Conservation (phyloP, 208 protist species). For the Trypanosoma avium region DNA sequence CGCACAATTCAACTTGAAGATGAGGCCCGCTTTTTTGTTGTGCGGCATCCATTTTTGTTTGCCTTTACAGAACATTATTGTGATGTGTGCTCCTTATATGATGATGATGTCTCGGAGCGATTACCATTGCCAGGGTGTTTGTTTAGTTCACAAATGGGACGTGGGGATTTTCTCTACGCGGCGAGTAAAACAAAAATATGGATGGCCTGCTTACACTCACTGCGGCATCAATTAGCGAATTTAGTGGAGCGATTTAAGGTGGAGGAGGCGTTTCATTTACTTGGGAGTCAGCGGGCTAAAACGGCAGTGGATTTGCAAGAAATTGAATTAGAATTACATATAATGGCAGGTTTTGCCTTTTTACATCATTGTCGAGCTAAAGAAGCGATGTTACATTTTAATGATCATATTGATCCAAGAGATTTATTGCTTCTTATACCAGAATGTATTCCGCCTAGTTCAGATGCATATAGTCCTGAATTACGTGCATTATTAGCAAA, state of each 20-base stretch:
- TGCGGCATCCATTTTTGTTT: conserved; percentile 68
- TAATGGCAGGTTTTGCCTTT: conserved; percentile 67
- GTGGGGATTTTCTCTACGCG: conserved; percentile 48
- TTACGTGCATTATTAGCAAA: conserved; percentile 17
- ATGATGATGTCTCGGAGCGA: conserved; percentile 48
- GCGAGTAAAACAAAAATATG: conserved; percentile 58
- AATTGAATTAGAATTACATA: conserved; percentile 63
- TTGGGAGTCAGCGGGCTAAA: conserved; percentile 37
- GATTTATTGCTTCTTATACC: conserved; percentile 63
- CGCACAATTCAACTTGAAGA: conserved; percentile 35
- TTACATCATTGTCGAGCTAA: conserved; percentile 44
- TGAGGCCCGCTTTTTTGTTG: conserved; percentile 27
- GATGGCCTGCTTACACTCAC: conserved; percentile 49
- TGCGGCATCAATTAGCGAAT: conserved; percentile 61
- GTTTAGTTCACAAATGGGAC: conserved; percentile 43
- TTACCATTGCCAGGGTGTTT: conserved; percentile 53
- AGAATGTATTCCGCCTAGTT: conserved; percentile 56
- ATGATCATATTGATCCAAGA: conserved; percentile 61
- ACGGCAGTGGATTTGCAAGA: conserved; percentile 27
- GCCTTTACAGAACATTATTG: conserved; percentile 65
- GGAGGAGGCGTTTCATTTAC: conserved; percentile 68
- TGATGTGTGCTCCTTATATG: conserved; percentile 60
- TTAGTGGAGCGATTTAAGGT: conserved; percentile 48
- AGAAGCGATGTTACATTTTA: conserved; percentile 56
- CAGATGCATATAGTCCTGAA: conserved; percentile 28